A percentile compares a stretch with the other conserved stretches of the same genome.
phyloP scores from a whole-genome alignment of 257 asterid species.

The Vinca minor region DNA sequence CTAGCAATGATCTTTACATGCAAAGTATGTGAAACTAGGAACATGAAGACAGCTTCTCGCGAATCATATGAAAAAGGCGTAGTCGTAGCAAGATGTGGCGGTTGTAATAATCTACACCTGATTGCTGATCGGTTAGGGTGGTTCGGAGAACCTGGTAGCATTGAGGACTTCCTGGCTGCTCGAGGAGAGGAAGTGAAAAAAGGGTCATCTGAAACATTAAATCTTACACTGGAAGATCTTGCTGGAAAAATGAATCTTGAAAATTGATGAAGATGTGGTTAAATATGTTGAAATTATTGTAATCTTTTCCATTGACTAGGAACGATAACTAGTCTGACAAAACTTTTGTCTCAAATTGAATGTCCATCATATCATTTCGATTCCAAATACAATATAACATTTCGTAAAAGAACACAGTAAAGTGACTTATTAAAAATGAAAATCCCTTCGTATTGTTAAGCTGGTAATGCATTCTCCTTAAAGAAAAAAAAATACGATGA shows the following conservation, averaged over 20 bases:
- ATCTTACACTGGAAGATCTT: slow-evolving; percentile 70
- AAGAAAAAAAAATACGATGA: too few species aligned
- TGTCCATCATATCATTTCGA: too few species aligned
- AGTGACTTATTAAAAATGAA: too few species aligned
- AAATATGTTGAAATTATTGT: background rate
- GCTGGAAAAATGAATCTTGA: slow-evolving; percentile 44
- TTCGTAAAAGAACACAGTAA: too few species aligned
- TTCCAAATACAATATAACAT: too few species aligned
- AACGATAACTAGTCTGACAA: too few species aligned
- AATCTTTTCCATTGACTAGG: background rate
- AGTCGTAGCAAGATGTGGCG: slow-evolving; percentile 75
- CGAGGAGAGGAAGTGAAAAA: slow-evolving; percentile 84
- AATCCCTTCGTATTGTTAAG: too few species aligned
- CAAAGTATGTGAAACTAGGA: slow-evolving; percentile 64
- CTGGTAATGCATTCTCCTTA: too few species aligned
- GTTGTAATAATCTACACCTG: slow-evolving; percentile 70
- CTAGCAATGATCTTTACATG: slow-evolving; percentile 74
- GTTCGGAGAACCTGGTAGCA: slow-evolving; percentile 79
- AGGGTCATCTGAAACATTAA: slow-evolving; percentile 49
- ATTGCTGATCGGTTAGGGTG: slow-evolving; percentile 90
- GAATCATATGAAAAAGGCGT: slow-evolving; percentile 79
- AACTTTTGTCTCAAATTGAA: too few species aligned
- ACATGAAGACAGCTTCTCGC: slow-evolving; percentile 59
- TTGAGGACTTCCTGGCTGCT: slow-evolving; percentile 73
- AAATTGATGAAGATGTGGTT: background rate